phyloP scores from a whole-genome alignment of 1,284 basidiomycete genomes.

The Gomphus bonarii region DNA sequence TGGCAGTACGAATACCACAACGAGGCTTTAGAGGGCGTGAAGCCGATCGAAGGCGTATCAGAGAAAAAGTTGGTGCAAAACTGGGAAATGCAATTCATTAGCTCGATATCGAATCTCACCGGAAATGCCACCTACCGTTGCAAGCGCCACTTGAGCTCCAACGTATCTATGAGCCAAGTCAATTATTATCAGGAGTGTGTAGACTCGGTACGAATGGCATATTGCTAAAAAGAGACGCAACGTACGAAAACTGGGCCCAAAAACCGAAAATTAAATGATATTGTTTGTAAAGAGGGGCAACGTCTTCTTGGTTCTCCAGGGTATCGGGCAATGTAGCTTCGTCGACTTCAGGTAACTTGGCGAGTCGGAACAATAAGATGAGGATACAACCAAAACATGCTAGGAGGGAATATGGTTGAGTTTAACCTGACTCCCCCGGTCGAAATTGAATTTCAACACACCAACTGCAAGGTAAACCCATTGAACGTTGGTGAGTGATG shows the following conservation, averaged over 20 bases:
- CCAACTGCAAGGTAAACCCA: slow-evolving; percentile 74
- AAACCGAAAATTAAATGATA: slow-evolving; percentile 65
- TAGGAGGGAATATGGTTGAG: background rate
- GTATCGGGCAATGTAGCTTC: slow-evolving; percentile 41
- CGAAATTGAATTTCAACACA: background rate
- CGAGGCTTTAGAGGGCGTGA: slow-evolving; percentile 9
- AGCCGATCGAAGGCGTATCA: slow-evolving; percentile 9
- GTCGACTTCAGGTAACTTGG: slow-evolving; percentile 65
- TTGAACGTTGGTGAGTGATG: slow-evolving; percentile 60
- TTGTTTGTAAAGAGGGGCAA: slow-evolving; percentile 60
- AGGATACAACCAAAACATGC: slow-evolving; percentile 52
- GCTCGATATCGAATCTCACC: background rate
- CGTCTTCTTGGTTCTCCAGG: slow-evolving; percentile 41
- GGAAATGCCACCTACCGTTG: background rate
- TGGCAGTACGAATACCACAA: slow-evolving; percentile 11
- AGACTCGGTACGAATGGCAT: background rate
- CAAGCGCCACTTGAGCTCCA: slow-evolving; percentile 10
- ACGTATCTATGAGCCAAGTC: slow-evolving; percentile 6
- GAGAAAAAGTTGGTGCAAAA: slow-evolving; percentile 10
- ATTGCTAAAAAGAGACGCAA: slow-evolving; percentile 27
- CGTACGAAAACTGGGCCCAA: slow-evolving; percentile 62
- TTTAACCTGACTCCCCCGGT: background rate
- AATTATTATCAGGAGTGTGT: too few species aligned
- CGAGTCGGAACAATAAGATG: slow-evolving; percentile 65
- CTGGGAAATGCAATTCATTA: background rate